phyloP scores from a whole-genome alignment of 495 filamentous ascomycete species.

The Clohesyomyces aquaticus region DNA sequence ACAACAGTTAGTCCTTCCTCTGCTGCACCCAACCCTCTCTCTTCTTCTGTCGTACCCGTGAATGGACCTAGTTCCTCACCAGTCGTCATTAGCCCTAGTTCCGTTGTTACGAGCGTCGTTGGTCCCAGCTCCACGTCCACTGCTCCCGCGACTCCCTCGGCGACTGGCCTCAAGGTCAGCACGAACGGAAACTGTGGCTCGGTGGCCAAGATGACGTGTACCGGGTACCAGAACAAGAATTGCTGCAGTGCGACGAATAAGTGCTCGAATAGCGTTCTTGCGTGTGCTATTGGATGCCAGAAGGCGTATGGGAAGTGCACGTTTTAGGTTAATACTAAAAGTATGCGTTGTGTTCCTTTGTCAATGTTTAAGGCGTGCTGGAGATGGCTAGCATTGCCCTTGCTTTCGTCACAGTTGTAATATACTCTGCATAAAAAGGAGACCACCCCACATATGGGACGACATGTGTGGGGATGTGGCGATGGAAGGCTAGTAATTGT shows the following conservation, averaged over 20 bases:
- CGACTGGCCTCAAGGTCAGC: slow-evolving; percentile 2
- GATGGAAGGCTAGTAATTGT: no score
- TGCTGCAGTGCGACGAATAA: slow-evolving; percentile 10
- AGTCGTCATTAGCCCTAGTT: slow-evolving; percentile 2
- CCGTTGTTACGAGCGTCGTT: neutral
- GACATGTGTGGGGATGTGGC: no score
- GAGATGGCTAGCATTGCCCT: no score
- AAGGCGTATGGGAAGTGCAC: slow-evolving; percentile 19
- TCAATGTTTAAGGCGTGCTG: no score
- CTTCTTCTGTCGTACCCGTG: neutral
- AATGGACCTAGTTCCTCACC: slow-evolving; percentile 1
- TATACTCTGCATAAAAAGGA: no score
- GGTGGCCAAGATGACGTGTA: neutral
- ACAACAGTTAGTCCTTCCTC: slow-evolving; percentile 8
- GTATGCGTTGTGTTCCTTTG: neutral
- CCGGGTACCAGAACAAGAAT: slow-evolving; percentile 7
- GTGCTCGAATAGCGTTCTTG: slow-evolving; percentile 3
- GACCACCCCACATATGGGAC: no score
- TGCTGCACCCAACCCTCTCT: neutral
- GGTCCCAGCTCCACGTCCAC: neutral
- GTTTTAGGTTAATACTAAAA: neutral
- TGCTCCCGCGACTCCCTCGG: neutral
- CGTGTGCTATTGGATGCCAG: slow-evolving; percentile 25
- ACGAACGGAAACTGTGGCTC: slow-evolving; percentile 21
- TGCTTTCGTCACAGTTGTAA: no score